phyloP scores from a whole-genome alignment of 1,139 yeast genomes.

The Pichia sp. region DNA sequence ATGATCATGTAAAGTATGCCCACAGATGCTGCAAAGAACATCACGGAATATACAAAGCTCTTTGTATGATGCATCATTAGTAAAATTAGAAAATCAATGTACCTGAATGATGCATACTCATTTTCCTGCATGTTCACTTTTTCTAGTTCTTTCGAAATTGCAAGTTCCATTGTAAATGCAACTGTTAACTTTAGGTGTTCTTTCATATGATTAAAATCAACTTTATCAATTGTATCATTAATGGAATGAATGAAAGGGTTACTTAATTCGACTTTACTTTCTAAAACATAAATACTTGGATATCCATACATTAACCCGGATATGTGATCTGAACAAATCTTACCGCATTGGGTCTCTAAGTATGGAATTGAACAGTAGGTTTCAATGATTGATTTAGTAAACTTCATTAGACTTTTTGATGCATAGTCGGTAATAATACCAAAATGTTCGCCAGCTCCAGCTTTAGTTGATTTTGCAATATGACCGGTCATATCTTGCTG shows the following conservation, averaged over 20 bases:
- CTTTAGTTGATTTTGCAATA: slow-evolving; percentile 47
- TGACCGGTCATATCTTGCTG: slow-evolving; percentile 97
- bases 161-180: slow-evolving; percentile 65
- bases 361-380: slow-evolving; percentile 61
- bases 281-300: slow-evolving; percentile 79
- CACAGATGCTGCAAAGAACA: slow-evolving; percentile 10
- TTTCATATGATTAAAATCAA: slow-evolving; percentile 68
- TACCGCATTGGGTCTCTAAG: slow-evolving; percentile 76
- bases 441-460: slow-evolving; percentile 60
- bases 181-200: slow-evolving; percentile 74
- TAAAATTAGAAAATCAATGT: slow-evolving; percentile 18
- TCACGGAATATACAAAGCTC: slow-evolving; percentile 12
- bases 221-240: slow-evolving; percentile 73
- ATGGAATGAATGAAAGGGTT: slow-evolving; percentile 71
- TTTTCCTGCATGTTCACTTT: neutral
- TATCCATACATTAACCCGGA: slow-evolving; percentile 77
- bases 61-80: slow-evolving; percentile 17
- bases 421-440: slow-evolving; percentile 79
- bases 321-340: slow-evolving; percentile 91
- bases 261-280: slow-evolving; percentile 56
- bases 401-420: slow-evolving; percentile 50
- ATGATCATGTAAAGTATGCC: slow-evolving; percentile 6
- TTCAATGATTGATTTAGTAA: slow-evolving; percentile 53
- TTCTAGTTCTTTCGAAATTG: neutral
- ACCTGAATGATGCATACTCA: slow-evolving; percentile 13